Conservation (phyloP, 176 grass and related monocot species). For the Elaeis guineensis region DNA sequence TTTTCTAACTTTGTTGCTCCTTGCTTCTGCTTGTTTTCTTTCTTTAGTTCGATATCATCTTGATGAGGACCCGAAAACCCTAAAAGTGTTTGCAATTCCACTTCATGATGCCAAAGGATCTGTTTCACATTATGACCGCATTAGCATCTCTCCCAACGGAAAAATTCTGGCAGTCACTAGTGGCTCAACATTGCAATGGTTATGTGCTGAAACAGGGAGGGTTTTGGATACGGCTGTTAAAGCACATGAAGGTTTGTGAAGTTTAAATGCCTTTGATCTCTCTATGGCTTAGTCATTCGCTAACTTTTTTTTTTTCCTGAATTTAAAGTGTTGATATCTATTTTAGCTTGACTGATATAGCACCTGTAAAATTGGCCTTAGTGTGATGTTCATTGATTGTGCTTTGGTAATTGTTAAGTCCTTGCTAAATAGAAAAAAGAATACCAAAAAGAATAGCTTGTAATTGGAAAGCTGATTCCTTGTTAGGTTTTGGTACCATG, state of each 20-base stretch:
- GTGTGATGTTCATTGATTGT: too few relatives aligned
- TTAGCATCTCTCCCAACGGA: slow-evolving; percentile 69
- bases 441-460: too few relatives aligned
- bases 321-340: too few relatives aligned
- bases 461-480: too few relatives aligned
- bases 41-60: slow-evolving; percentile 87
- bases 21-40: neutral
- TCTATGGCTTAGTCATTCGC: too few relatives aligned
- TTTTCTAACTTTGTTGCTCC: slow-evolving; percentile 14
- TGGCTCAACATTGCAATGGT: slow-evolving; percentile 74
- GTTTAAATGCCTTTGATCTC: neutral
- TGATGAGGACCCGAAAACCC: slow-evolving; percentile 91
- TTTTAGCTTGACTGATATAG: too few relatives aligned
- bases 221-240: slow-evolving; percentile 88
- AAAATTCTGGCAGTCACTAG: slow-evolving; percentile 63
- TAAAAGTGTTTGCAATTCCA: slow-evolving; percentile 70
- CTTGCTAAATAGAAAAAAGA: too few relatives aligned
- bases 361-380: too few relatives aligned
- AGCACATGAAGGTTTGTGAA: slow-evolving; percentile 81
- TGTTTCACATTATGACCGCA: slow-evolving; percentile 65
- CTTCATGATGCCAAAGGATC: slow-evolving; percentile 69
- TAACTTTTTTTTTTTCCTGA: too few relatives aligned
- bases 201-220: slow-evolving; percentile 56
- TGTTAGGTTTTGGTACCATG: too few relatives aligned
- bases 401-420: too few relatives aligned